These are phyloP conservation scores for Barnettozyma botsteinii DNA, from an alignment of 805 yeast genomes.

Conservation along the genomic window DNA sequence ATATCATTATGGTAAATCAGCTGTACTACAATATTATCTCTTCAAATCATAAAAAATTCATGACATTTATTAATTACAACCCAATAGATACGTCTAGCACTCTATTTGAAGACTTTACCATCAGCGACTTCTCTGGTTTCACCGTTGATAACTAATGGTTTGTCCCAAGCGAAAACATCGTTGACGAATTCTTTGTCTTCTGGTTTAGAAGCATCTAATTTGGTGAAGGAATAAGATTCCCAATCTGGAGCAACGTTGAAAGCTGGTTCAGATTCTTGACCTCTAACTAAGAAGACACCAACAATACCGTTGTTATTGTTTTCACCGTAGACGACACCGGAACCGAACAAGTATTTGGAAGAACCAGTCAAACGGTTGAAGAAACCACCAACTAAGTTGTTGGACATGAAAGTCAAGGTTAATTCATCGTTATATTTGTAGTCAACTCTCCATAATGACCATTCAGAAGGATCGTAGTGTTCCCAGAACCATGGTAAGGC, in stretches of 20 bases:
- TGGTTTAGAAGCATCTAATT: slow-evolving; percentile 72
- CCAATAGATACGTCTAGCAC: slow-evolving; percentile 1
- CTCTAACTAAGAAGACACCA: slow-evolving; percentile 94
- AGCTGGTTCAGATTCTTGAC: slow-evolving; percentile 86
- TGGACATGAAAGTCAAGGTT: slow-evolving; percentile 95
- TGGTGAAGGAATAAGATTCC: slow-evolving; percentile 85
- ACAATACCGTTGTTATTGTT: slow-evolving; percentile 97
- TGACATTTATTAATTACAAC: not conserved
- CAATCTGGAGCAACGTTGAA: slow-evolving; percentile 99
- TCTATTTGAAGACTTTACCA: slow-evolving; percentile 94
- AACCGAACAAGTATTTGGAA: slow-evolving; percentile 90
- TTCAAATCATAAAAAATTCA: slow-evolving; percentile 2
- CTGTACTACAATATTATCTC: too few relatives aligned
- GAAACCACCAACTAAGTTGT: slow-evolving; percentile 97
- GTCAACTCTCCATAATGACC: slow-evolving; percentile 92
- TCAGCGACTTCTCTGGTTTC: slow-evolving; percentile 84
- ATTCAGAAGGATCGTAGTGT: slow-evolving; percentile 85
- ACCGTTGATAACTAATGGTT: slow-evolving; percentile 80
- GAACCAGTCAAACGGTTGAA: slow-evolving; percentile 92
- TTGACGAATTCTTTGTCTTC: slow-evolving; percentile 76
- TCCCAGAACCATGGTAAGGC: slow-evolving; percentile 99
- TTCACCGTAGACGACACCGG: slow-evolving; percentile 94
- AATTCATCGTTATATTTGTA: slow-evolving; percentile 98
- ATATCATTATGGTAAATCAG: too few relatives aligned
- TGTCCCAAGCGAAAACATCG: slow-evolving; percentile 98